Evolutionary conservation across 352 stramenopile genomes (phyloP), one percentile per base, ranked within the genome.

Genomic region (Phytophthora citrophthora): DNA sequence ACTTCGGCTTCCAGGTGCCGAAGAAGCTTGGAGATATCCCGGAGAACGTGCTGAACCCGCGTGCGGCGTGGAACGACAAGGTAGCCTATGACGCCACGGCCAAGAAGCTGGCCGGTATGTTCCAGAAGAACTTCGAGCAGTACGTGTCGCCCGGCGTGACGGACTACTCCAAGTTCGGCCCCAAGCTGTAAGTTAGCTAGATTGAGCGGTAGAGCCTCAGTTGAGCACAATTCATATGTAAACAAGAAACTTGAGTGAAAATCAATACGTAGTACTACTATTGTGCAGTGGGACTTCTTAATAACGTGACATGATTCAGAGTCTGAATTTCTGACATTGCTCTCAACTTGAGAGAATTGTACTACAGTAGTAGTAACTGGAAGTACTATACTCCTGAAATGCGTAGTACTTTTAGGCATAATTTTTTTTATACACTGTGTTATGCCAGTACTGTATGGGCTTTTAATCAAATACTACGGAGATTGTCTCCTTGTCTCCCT

Each of bases 111-210:
- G 96, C 92, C 7, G 55, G 68, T 47, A 98, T 98, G 94, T 99
- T 98, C 80, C 77, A 95, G 61, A 77, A 97, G 38, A 99, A 99
- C 82, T 99, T 98, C 68, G 81, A 93, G 70, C 95, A 99, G 81
- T 99, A 99, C 81, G 77, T 97, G 56, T 91, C 83, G 41, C 87
- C 95, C 46, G 95, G 96, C 67, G 73, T 90, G 69, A 97, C 96
- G 61, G 96, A 99, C 79, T 99, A 99, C 86, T 98, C 95, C 49
- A 63, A 79, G 45, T 99, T 96, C 72, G 97, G 97, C 65, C 97
- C 97, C 31, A 93, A 90, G 77, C 48, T 79, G 48, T 94, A 89
- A 82, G 40, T 59, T 54, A 64, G 61, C 39, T 54, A 59, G 29
- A 55, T 40, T 10, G 51, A 34, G 29, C 11, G 3, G 29, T 52